Evolutionary conservation across 78 protist genomes (phyloP).

Genomic region (Chrysochromulina tobinii): DNA sequence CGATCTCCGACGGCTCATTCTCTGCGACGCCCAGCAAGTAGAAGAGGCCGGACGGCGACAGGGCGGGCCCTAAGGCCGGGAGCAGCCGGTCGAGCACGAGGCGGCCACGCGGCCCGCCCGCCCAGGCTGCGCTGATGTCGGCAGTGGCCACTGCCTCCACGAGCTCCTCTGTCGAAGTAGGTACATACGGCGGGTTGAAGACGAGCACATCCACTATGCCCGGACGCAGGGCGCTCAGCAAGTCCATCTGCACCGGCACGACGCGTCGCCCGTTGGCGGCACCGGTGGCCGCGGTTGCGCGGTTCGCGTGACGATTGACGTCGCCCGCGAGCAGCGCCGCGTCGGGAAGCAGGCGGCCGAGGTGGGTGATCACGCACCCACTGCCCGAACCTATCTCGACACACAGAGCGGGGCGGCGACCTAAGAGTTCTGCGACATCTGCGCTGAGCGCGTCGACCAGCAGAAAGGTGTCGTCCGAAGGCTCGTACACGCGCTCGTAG

Average conservation of each 20-base stretch:
- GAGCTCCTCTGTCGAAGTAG: background rate
- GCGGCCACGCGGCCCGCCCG: constrained; percentile 17
- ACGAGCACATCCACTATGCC: background rate
- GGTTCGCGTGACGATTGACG: background rate
- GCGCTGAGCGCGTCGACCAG: background rate
- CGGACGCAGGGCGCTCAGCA: background rate
- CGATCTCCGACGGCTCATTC: background rate
- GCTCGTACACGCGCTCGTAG: background rate
- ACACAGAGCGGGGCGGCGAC: background rate
- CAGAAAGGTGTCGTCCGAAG: background rate
- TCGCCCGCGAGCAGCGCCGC: background rate
- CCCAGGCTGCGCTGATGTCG: constrained; percentile 19
- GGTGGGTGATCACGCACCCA: background rate
- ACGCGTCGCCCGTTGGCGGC: background rate
- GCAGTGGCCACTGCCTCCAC: background rate
- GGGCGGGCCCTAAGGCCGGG: background rate
- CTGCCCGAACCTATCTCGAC: background rate
- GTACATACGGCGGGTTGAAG: constrained; percentile 35
- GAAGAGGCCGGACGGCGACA: background rate
- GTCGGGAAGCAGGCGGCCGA: background rate
- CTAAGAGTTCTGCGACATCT: background rate
- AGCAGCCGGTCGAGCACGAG: background rate
- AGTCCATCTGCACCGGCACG: background rate
- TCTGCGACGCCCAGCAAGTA: background rate
- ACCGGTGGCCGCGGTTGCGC: background rate